phyloP scores from a whole-genome alignment of 192 early-diverging fungal genomes.

The Borealophlyctis nickersoniae region DNA sequence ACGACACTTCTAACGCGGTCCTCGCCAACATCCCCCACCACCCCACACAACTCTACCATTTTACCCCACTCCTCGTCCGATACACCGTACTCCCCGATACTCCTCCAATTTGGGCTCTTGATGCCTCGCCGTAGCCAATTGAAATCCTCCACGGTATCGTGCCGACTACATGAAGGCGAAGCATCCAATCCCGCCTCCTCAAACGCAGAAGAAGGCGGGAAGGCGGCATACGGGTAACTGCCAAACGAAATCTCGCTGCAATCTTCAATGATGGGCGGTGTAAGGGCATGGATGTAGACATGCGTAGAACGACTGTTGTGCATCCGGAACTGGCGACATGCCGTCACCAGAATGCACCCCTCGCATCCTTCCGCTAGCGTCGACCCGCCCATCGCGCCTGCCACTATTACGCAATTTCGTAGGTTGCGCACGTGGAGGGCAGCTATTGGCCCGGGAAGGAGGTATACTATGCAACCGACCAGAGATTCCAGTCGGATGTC shows the following conservation, averaged over 20 bases:
- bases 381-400: conserved; percentile 67
- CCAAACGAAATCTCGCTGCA: conserved; percentile 69
- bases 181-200: conserved; percentile 11
- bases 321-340: conserved; percentile 80
- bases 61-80: too few species aligned
- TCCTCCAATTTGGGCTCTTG: conserved; percentile 17
- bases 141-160: conserved; percentile 79
- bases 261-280: conserved; percentile 85
- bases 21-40: too few species aligned
- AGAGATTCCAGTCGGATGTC: conserved; percentile 23
- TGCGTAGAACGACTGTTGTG: conserved; percentile 66
- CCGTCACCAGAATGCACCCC: conserved; percentile 59
- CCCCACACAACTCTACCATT: too few species aligned
- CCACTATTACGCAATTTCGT: conserved; percentile 62
- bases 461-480: conserved; percentile 59
- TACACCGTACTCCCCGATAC: too few species aligned
- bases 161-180: conserved; percentile 41
- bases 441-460: conserved; percentile 53
- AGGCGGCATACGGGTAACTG: conserved; percentile 47
- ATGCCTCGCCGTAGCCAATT: conserved; percentile 70
- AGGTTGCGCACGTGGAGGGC: conserved; percentile 77
- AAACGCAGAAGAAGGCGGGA: conserved; percentile 20
- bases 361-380: conserved; percentile 66
- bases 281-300: conserved; percentile 66
- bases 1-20: too few species aligned